phyloP scores from a whole-genome alignment of 495 filamentous ascomycete species.

The Penicillium paxilli region DNA sequence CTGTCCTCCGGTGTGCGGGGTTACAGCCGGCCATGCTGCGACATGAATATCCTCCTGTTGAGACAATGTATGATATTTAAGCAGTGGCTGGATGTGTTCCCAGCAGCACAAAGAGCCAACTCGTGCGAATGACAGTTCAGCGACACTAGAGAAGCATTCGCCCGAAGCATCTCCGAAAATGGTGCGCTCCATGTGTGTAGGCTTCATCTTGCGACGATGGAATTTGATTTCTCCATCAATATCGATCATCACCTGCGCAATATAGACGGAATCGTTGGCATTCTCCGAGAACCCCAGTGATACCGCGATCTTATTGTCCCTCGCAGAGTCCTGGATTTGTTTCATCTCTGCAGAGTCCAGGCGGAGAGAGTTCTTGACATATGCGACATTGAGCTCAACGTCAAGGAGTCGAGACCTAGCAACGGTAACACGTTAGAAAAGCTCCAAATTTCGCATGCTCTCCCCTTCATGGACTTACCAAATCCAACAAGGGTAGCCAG shows the following conservation, averaged over 20 bases:
- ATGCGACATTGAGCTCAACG: conserved; percentile 37
- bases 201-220: conserved; percentile 57
- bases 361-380: conserved; percentile 52
- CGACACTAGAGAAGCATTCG: conserved; percentile 42
- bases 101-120: conserved; percentile 54
- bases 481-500: conserved; percentile 41
- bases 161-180: conserved; percentile 58
- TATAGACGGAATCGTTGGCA: conserved; percentile 50
- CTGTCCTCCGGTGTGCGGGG: conserved; percentile 19
- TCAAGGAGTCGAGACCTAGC: conserved; percentile 47
- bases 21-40: conserved; percentile 55
- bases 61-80: conserved; percentile 56
- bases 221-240: conserved; percentile 44
- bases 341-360: conserved; percentile 49
- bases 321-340: conserved; percentile 40
- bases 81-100: conserved; percentile 61
- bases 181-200: conserved; percentile 63
- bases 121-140: conserved; percentile 38
- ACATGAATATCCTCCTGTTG: conserved; percentile 58
- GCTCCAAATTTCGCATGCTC: background rate
- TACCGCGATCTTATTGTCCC: conserved; percentile 45
- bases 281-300: conserved; percentile 56
- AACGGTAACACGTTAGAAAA: background rate
- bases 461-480: conserved; percentile 39
- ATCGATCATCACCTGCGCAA: conserved; percentile 54